Evolutionary conservation across 2,329 filamentous ascomycete species (phyloP), one percentile per base, ranked within the genome.

Genomic region (Botryotinia globosa): DNA sequence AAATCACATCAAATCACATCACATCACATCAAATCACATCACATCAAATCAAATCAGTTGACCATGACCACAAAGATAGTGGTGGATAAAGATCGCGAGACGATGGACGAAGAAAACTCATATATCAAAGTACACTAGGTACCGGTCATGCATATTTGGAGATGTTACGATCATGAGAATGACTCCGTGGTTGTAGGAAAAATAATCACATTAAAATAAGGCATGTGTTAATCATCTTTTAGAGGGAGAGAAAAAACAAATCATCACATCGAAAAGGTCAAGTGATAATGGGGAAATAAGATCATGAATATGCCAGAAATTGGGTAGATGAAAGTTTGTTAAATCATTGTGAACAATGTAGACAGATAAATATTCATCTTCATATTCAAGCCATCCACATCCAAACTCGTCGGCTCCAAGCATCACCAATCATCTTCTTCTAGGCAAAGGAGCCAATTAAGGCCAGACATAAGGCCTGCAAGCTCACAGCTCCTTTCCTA

Each of bases 371-470:
- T 48, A 37, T 63, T 61, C 66, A 69, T 63, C 58, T 32, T 62
- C 37, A 70, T 63, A 48, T 70, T 63, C 44, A 70, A 39, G 54
- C 42, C 37, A 16, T 42, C 42, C 56, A 48, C 32, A 45, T 56
- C n/a, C 7, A 29, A 51, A 39, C 16, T n/a, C 45, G 22, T 25
- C 34, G 51, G 14, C 63, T 25, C 22, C 22, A 34, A 48, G 22
- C 20, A 65, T 45, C 29, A 37, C 44, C 44, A 51, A 34, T 37
- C 63, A 51, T 66, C 63, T 51, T 51, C 34, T n/a, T 29, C 64
- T 39, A 18, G 64, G 64, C 34, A 39, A 66, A 66, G 64, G 64
- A 66, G 45, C 34, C 64, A 66, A 66, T 66, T 66, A 66, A 39
- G 45, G 64, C 64, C 45, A 66, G 16, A 66, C 45, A 39, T 39